phyloP scores from a whole-genome alignment of 2,329 filamentous ascomycete species.

The Cytospora schulzeri region DNA sequence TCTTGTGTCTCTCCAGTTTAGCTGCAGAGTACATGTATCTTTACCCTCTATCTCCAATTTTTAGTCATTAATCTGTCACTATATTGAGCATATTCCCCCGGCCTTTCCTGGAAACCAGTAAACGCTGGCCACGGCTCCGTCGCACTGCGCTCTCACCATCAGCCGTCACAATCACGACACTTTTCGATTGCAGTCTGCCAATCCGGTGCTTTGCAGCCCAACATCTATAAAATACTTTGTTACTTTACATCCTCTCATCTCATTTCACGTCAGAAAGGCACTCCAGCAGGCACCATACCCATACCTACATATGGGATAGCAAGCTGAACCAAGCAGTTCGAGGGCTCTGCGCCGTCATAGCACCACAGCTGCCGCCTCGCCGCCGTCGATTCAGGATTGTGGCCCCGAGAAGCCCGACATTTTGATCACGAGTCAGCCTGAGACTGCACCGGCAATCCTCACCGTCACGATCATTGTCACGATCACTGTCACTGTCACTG shows the following conservation, averaged over 20 bases:
- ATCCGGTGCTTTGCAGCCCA: not conserved
- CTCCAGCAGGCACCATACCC: too few relatives aligned
- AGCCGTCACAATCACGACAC: slow-evolving; percentile 18
- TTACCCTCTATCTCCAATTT: too few relatives aligned
- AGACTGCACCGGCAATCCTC: not conserved
- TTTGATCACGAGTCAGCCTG: not conserved
- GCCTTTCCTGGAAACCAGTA: not conserved
- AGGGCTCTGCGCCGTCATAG: not conserved
- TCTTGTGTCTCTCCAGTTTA: too few relatives aligned
- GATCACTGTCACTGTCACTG: too few relatives aligned
- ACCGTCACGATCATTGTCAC: not conserved
- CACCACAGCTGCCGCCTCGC: not conserved
- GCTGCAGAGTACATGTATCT: too few relatives aligned
- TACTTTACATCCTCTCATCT: not conserved
- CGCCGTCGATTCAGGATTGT: not conserved
- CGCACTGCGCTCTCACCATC: slow-evolving; percentile 14
- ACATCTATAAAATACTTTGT: not conserved
- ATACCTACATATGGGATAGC: not conserved
- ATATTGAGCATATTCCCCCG: not conserved
- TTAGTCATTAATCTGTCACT: not conserved
- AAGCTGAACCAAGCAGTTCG: too few relatives aligned
- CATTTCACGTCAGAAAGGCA: not conserved
- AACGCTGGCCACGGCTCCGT: not conserved
- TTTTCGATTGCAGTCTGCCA: not conserved
- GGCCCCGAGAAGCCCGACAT: not conserved